Conservation (phyloP, 2,329 filamentous ascomycete genomes). For the Colletotrichum sp. region DNA sequence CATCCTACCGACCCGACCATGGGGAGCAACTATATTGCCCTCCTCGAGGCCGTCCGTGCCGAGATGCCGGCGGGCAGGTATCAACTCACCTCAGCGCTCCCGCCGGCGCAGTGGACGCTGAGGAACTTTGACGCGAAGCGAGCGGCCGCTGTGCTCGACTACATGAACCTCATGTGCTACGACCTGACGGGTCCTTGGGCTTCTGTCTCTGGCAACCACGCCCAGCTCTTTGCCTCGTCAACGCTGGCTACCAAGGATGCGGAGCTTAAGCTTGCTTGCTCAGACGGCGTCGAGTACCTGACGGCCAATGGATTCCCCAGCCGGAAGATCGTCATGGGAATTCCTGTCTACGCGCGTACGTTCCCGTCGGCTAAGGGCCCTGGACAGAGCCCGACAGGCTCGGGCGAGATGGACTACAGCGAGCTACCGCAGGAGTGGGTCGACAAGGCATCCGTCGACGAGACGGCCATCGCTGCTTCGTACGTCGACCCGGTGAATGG, state of each 20-base stretch:
- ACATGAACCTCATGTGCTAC: slow-evolving; percentile 73
- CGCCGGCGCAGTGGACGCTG: slow-evolving; percentile 67
- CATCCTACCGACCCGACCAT: slow-evolving; percentile 52
- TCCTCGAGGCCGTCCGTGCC: slow-evolving; percentile 60
- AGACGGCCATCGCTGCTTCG: slow-evolving; percentile 59
- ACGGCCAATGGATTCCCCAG: slow-evolving; percentile 57
- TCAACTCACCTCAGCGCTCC: slow-evolving; percentile 66
- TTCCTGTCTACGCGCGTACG: slow-evolving; percentile 67
- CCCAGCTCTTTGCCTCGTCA: slow-evolving; percentile 56
- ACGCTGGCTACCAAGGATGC: slow-evolving; percentile 25
- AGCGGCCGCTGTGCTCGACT: slow-evolving; percentile 59
- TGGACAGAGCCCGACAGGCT: slow-evolving; percentile 55
- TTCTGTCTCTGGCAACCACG: slow-evolving; percentile 65
- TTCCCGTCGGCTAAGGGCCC: slow-evolving; percentile 60
- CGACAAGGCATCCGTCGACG: slow-evolving; percentile 48
- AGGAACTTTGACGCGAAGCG: slow-evolving; percentile 61
- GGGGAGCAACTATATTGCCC: slow-evolving; percentile 61
- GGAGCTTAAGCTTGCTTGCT: slow-evolving; percentile 48
- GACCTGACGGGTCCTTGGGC: slow-evolving; percentile 72
- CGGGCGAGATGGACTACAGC: slow-evolving; percentile 65
- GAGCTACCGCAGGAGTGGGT: slow-evolving; percentile 62
- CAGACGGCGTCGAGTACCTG: slow-evolving; percentile 61
- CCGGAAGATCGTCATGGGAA: slow-evolving; percentile 65
- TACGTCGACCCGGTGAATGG: slow-evolving; percentile 53
- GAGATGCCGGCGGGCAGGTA: slow-evolving; percentile 61